Evolutionary conservation across 805 yeast species (phyloP).

Genomic region (Allodekkera sacchari): DNA sequence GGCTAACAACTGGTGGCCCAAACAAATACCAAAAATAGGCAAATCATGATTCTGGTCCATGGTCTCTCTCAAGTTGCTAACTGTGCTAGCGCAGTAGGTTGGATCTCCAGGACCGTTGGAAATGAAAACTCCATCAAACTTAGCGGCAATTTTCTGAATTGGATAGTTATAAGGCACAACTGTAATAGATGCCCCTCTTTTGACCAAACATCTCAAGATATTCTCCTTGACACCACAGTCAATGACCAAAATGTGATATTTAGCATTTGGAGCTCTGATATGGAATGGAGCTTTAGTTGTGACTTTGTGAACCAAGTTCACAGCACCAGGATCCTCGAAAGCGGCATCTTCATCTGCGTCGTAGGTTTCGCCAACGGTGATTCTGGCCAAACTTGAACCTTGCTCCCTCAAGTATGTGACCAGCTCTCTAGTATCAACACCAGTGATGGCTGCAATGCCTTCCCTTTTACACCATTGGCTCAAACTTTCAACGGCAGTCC

Average conservation of each 20-base stretch:
- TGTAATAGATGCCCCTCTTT: constrained; percentile 93
- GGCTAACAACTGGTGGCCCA: constrained; percentile 95
- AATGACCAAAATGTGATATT: constrained; percentile 79
- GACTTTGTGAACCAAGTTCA: constrained; percentile 87
- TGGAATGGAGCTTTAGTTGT: constrained; percentile 95
- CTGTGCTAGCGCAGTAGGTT: constrained; percentile 77
- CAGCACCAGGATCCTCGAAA: constrained; percentile 80
- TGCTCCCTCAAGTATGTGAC: constrained; percentile 90
- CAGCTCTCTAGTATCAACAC: constrained; percentile 94
- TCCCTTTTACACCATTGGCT: constrained; percentile 95
- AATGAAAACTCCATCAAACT: constrained; percentile 90
- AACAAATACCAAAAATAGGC: constrained; percentile 95
- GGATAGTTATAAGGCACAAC: constrained; percentile 97
- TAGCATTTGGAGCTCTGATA: constrained; percentile 52
- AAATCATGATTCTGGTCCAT: constrained; percentile 55
- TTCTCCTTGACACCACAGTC: constrained; percentile 99
- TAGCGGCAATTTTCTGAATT: constrained; percentile 79
- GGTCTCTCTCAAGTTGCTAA: constrained; percentile 61
- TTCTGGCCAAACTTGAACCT: constrained; percentile 89
- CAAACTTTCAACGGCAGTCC: constrained; percentile 97
- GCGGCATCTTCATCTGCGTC: constrained; percentile 91
- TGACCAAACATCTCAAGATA: constrained; percentile 85
- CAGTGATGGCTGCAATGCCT: constrained; percentile 93
- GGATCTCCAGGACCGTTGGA: constrained; percentile 99
- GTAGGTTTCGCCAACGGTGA: constrained; percentile 84